Evolutionary conservation across 2,329 filamentous ascomycete genomes (phyloP).

Genomic region (Penicillium decumbens): DNA sequence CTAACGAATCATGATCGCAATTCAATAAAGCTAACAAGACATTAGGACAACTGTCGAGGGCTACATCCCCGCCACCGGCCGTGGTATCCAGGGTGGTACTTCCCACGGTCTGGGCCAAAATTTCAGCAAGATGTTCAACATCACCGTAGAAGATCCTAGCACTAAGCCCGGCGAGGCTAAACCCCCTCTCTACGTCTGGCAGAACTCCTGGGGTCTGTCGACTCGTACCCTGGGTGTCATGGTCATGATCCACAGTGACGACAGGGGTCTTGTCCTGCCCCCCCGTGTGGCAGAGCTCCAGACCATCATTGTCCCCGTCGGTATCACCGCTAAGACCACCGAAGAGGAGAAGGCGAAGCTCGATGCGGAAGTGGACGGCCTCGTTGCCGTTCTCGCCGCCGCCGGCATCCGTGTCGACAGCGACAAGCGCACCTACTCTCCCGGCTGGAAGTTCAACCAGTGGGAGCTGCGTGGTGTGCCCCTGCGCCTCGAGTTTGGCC

Average conservation of each 20-base stretch:
- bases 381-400: slow-evolving; percentile 65
- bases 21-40: too few relatives aligned
- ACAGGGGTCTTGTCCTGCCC: slow-evolving; percentile 90
- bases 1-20: too few relatives aligned
- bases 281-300: slow-evolving; percentile 85
- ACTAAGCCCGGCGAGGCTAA: slow-evolving; percentile 68
- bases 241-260: slow-evolving; percentile 96
- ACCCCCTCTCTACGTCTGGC: slow-evolving; percentile 82
- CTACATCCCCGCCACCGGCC: slow-evolving; percentile 91
- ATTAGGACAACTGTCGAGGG: slow-evolving; percentile 77
- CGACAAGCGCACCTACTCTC: slow-evolving; percentile 82
- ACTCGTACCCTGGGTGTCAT: slow-evolving; percentile 97
- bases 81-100: slow-evolving; percentile 93
- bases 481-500: slow-evolving; percentile 89
- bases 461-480: slow-evolving; percentile 97
- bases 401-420: slow-evolving; percentile 72
- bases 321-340: slow-evolving; percentile 81
- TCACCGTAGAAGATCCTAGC: slow-evolving; percentile 86
- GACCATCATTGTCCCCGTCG: slow-evolving; percentile 83
- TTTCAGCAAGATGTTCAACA: slow-evolving; percentile 99
- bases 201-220: slow-evolving; percentile 98
- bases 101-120: slow-evolving; percentile 95
- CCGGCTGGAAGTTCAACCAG: slow-evolving; percentile 98
- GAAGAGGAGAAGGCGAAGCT: slow-evolving; percentile 74
- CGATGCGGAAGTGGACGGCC: slow-evolving; percentile 67